Base-by-base conservation (phyloP, 768 basidiomycete genomes). In the Lactifluus volemus region DNA sequence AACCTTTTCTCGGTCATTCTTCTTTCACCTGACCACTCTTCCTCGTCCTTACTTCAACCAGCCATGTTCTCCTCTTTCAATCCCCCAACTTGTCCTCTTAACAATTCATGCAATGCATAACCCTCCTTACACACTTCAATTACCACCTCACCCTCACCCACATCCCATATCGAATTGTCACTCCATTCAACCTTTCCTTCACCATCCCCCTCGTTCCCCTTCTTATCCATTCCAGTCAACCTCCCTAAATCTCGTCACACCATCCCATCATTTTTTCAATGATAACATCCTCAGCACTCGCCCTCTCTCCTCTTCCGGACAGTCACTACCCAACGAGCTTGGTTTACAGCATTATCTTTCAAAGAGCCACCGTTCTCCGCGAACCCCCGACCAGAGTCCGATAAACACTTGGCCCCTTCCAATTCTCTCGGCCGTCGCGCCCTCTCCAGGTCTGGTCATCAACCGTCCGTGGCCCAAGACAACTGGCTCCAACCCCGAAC, bases 11-110 rank as follows among this genome's bases (percentile, higher is more conserved):
- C 49, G 55, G 45, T 34, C 25, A 61, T 57, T 57, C 55, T 57
- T 38, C 44, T 59, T 44, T 51, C 58, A 59, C 58, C 58, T 59
- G 58, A 59, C 47, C 51, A 14, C 51, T 47, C 58, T 59, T 59
- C 57, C 49, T 44, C 49, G 4, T 45, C 51, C 58, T 59, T 59
- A 59, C 58, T 59, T 59, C 17, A 58, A 58, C 57, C 19, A 19
- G 19, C 36, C 57, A 58, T 59, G 58, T n/a, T n/a, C 50, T 10
- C 15, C 49, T 38, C 42, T 59, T 34, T 52, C 58, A 51, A 25
- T 50, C 44, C 38, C 49, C 25, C 19, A 19, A 8, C 32, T 11
- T 49, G 17, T 44, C 34, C 49, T 21, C 32, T n/a, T n/a, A n/a
- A n/a, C n/a, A n/a, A n/a, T n/a, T n/a, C n/a, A n/a, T n/a, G n/a